phyloP scores from a whole-genome alignment of 371 early-diverging fungal genomes.

The Neoconidiobolus thromboides region DNA sequence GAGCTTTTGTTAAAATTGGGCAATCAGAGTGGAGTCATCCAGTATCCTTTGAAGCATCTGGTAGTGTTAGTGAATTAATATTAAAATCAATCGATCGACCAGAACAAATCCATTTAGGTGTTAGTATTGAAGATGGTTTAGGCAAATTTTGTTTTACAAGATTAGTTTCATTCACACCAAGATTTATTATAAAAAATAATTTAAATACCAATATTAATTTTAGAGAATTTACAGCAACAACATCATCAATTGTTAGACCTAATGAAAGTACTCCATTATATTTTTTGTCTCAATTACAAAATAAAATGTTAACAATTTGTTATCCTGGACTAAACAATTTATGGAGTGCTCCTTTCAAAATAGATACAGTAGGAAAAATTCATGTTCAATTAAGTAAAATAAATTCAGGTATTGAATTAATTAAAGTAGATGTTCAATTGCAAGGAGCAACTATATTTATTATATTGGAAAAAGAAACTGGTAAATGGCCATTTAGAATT shows the following conservation, averaged over 20 bases:
- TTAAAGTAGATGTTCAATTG: conserved; percentile 55
- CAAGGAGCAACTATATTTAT: conserved; percentile 84
- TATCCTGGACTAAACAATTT: conserved; percentile 44
- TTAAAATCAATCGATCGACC: conserved; percentile 29
- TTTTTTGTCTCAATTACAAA: conserved; percentile 34
- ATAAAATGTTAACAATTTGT: conserved; percentile 45
- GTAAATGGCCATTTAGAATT: conserved; percentile 81
- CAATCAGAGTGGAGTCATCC: conserved; percentile 83
- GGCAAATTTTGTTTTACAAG: conserved; percentile 56
- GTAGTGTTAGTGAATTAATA: conserved; percentile 58
- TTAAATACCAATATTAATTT: conserved; percentile 45
- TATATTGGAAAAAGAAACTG: conserved; percentile 46
- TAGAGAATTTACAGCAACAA: conserved; percentile 43
- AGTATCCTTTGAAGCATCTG: conserved; percentile 88
- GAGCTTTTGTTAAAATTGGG: conserved; percentile 54
- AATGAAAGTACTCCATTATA: conserved; percentile 45
- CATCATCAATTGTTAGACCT: conserved; percentile 24
- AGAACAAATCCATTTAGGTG: conserved; percentile 61
- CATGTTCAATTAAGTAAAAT: conserved; percentile 51
- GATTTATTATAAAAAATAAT: conserved; percentile 79
- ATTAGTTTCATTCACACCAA: conserved; percentile 75
- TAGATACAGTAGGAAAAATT: conserved; percentile 68
- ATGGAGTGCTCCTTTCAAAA: conserved; percentile 83
- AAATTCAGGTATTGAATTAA: conserved; percentile 25
- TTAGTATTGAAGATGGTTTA: conserved; percentile 59